Percentiles rank a stretch among this genome's conserved stretches.
Conservation (phyloP, 805 yeast species). For the Priceomyces melissophilus region DNA sequence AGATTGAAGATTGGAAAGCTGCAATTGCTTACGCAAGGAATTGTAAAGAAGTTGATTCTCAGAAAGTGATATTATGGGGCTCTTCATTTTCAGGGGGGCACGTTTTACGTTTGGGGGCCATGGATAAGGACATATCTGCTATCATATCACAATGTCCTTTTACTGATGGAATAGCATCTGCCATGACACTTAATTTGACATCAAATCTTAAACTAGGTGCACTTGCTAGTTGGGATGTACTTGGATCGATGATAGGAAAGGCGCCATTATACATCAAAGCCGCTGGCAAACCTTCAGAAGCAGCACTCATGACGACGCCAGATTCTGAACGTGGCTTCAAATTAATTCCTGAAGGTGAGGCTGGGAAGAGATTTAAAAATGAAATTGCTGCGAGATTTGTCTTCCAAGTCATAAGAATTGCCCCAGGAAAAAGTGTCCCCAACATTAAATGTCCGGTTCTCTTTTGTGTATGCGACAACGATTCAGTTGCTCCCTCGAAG, state of each 20-base stretch:
- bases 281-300: conserved; percentile 1
- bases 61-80: conserved; percentile 1
- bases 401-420: not conserved
- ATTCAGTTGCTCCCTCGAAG: not conserved
- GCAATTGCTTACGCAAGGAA: conserved; percentile 2
- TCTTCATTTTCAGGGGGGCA: conserved; percentile 4
- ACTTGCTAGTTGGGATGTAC: not conserved
- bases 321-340: not conserved
- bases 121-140: not conserved
- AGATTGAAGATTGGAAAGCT: conserved; percentile 2
- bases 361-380: not conserved
- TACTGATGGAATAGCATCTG: conserved; percentile 2
- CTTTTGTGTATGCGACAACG: conserved; percentile 1
- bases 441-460: conserved; percentile 1
- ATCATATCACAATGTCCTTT: conserved; percentile 1
- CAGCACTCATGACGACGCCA: conserved; percentile 1
- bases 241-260: not conserved
- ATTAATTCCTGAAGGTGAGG: conserved; percentile 1
- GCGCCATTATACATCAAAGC: not conserved
- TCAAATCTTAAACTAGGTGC: not conserved
- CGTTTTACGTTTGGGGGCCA: not conserved
- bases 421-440: conserved; percentile 1
- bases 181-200: not conserved
- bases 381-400: conserved; percentile 1
- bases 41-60: not conserved